phyloP scores from a whole-genome alignment of 768 basidiomycete species.

The Lyophyllum decastes region DNA sequence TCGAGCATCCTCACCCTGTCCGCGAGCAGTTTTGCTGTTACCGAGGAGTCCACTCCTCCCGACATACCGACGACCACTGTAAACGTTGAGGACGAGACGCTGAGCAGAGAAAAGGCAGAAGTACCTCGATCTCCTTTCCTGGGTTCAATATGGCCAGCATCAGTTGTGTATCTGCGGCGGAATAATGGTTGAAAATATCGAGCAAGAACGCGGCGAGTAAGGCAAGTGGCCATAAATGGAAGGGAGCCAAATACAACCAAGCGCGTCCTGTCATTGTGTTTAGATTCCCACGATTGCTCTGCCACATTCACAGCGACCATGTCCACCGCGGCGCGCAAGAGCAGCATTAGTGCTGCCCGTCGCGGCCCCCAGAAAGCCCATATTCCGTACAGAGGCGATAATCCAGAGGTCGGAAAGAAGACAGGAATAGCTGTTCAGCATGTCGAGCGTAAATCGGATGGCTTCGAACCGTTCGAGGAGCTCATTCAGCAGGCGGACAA shows the following conservation, averaged over 20 bases:
- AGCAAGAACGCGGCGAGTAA: conserved; percentile 4
- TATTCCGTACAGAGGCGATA: conserved; percentile 78
- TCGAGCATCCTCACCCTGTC: conserved; percentile 50
- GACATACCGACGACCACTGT: conserved; percentile 92
- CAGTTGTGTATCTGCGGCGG: conserved; percentile 12
- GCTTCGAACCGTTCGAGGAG: conserved; percentile 81
- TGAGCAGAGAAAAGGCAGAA: background rate
- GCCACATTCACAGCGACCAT: conserved; percentile 21
- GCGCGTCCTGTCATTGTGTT: conserved; percentile 15
- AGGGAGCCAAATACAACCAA: conserved; percentile 19
- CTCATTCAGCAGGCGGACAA: conserved; percentile 70
- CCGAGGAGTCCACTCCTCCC: conserved; percentile 94
- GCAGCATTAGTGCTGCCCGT: conserved; percentile 45
- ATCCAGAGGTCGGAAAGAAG: conserved; percentile 77
- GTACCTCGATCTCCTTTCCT: conserved; percentile 34
- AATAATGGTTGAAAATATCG: conserved; percentile 16
- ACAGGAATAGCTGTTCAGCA: conserved; percentile 71
- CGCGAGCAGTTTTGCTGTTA: conserved; percentile 75
- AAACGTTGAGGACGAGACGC: background rate
- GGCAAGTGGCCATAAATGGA: conserved; percentile 16
- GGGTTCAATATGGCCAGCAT: conserved; percentile 15
- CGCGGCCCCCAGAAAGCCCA: conserved; percentile 66
- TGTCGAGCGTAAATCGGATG: conserved; percentile 75
- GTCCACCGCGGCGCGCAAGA: conserved; percentile 48
- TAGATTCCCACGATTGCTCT: conserved; percentile 10